Conservation (phyloP, 306 rosid species). For the Acacia confusa region DNA sequence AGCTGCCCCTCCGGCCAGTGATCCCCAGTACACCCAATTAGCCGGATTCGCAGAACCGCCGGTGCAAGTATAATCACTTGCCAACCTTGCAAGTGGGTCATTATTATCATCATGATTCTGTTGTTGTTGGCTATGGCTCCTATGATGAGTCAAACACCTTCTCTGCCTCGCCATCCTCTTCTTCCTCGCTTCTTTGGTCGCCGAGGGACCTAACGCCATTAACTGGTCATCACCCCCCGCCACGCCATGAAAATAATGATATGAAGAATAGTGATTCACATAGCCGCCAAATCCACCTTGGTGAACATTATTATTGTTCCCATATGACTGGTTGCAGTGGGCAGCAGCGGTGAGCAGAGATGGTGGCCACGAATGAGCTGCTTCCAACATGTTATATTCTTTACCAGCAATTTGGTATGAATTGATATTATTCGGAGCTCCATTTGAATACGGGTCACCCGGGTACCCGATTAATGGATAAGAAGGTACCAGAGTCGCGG, state of each 20-base stretch:
- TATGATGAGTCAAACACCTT: conserved; percentile 50
- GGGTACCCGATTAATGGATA: conserved; percentile 56
- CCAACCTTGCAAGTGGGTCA: conserved; percentile 50
- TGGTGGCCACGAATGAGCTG: conserved; percentile 58
- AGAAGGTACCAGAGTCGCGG: conserved; percentile 13
- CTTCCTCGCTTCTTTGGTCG: conserved; percentile 91
- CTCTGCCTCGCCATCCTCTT: conserved; percentile 94
- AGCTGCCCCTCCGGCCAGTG: conserved; percentile 28
- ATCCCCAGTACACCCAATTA: conserved; percentile 84
- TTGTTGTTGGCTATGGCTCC: conserved; percentile 42
- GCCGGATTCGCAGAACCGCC: conserved; percentile 36
- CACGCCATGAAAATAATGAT: conserved; percentile 50
- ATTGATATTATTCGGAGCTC: conserved; percentile 24
- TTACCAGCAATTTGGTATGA: conserved; percentile 35
- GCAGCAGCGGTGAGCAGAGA: conserved; percentile 52
- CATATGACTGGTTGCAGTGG: conserved; percentile 51
- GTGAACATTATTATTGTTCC: conserved; percentile 37
- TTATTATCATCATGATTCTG: conserved; percentile 39
- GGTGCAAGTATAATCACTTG: conserved; percentile 47
- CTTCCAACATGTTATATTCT: conserved; percentile 57
- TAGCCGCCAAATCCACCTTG: conserved; percentile 26
- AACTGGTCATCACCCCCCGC: conserved; percentile 38
- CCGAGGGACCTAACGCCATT: conserved; percentile 73
- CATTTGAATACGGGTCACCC: conserved; percentile 43
- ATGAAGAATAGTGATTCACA: conserved; percentile 52